Evolutionary conservation across 2,329 filamentous ascomycete genomes (phyloP), one percentile per base, ranked within the genome.

Genomic region (Nakataea oryzae): DNA sequence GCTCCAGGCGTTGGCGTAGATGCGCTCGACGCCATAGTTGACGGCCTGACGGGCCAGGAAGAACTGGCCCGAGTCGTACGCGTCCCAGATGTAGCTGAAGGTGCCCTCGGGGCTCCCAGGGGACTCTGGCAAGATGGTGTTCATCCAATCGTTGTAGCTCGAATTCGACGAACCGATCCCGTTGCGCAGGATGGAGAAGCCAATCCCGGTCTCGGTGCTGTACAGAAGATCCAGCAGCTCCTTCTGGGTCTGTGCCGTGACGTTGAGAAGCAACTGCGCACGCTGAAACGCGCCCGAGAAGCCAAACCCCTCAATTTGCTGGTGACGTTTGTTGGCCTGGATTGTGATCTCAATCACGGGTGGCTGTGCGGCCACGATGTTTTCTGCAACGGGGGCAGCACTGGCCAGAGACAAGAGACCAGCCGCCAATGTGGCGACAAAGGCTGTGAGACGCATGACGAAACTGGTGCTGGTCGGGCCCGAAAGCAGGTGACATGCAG

Each of bases 221-320:
- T 75, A 77, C 3, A 76, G 70, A 13, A 75, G 65, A 57, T 76
- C 71, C 12, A 77, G 65, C 1, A 73, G 67, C 61, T 70, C 68
- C 9, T 69, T 67, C 62, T 73, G 73, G 62, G 74, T 73, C 0
- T 69, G 64, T 34, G 70, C 69, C 27, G 74, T 64, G 1, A 75
- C 69, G 58, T 63, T 63, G 47, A 63, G 62, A 63, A 70, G 71
- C 30, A 62, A 59, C 47, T 74, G 72, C 3, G 75, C 74, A 24
- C 76, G 74, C 64, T 77, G 74, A 66, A 77, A 78, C 11, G 75
- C 75, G 47, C 73, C 71, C 3, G 69, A 72, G 64, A 75, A 73
- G 4, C 74, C 75, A 63, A 76, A 76, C 26, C 75, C 75, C 65
- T 77, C 75, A 27, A 76, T 76, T 1, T 68, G 72, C 66, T 77